These are phyloP conservation scores for Echites panduratus DNA, from an alignment of 257 asterid species.

Conservation along the genomic window DNA sequence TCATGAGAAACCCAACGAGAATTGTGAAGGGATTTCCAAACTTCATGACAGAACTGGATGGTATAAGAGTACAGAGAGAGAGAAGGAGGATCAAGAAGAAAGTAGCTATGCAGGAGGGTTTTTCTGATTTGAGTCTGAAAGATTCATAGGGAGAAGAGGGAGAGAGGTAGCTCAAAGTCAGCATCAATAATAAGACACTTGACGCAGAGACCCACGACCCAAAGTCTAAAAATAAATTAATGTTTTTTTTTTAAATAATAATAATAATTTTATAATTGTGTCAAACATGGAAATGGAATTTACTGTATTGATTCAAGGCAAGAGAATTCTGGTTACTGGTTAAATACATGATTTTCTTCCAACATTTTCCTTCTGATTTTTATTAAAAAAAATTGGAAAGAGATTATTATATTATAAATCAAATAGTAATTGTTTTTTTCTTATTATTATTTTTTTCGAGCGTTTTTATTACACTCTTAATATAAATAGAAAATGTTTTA, in stretches of 20 bases:
- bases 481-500: too few relatives aligned
- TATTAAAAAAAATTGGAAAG: too few relatives aligned
- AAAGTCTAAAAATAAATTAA: neutral
- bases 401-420: too few relatives aligned
- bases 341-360: too few relatives aligned
- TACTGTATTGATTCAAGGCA: neutral
- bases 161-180: conserved; percentile 1
- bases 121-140: neutral
- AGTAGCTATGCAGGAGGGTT: too few relatives aligned
- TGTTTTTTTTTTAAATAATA: neutral
- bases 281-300: neutral
- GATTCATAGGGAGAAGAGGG: neutral
- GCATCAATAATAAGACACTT: conserved; percentile 4
- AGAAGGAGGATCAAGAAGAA: neutral
- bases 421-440: too few relatives aligned
- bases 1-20: neutral
- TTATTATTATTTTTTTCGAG: too few relatives aligned
- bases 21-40: neutral
- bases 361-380: too few relatives aligned
- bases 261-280: neutral
- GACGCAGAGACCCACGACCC: conserved; percentile 3
- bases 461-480: too few relatives aligned
- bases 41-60: neutral
- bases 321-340: too few relatives aligned
- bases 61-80: neutral